Percentiles rank a stretch among this genome's conserved stretches.
These are phyloP conservation scores for Debaryomyces coudertii DNA, from an alignment of 1,139 yeast species.

Conservation along the genomic window DNA sequence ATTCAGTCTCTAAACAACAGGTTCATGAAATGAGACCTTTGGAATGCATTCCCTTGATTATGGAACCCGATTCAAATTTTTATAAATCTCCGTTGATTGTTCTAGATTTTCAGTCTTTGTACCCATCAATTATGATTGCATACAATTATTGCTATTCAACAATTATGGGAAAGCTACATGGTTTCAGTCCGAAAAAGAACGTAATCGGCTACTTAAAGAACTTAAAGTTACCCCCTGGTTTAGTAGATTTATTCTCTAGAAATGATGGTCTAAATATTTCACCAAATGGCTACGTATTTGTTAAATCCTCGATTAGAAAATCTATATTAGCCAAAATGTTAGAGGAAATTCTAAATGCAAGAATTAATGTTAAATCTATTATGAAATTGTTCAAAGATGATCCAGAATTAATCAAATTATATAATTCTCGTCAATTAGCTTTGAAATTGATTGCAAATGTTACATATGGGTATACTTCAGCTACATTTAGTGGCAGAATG, in stretches of 20 bases:
- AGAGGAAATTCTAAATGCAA: slow-evolving; percentile 74
- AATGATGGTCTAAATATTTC: slow-evolving; percentile 61
- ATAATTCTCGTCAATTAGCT: slow-evolving; percentile 82
- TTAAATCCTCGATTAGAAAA: slow-evolving; percentile 63
- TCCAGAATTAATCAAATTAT: slow-evolving; percentile 51
- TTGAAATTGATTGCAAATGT: slow-evolving; percentile 90
- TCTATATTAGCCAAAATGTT: slow-evolving; percentile 84
- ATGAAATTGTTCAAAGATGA: slow-evolving; percentile 58
- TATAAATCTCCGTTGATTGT: slow-evolving; percentile 90
- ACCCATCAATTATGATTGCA: slow-evolving; percentile 91
- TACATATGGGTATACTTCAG: slow-evolving; percentile 94
- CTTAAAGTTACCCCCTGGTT: slow-evolving; percentile 56
- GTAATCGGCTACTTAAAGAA: slow-evolving; percentile 43
- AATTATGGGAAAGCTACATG: slow-evolving; percentile 67
- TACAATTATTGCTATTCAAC: slow-evolving; percentile 93
- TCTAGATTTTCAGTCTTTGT: slow-evolving; percentile 88
- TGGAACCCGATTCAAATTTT: slow-evolving; percentile 87
- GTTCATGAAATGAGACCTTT: slow-evolving; percentile 85
- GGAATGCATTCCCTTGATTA: slow-evolving; percentile 84
- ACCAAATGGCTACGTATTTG: slow-evolving; percentile 87
- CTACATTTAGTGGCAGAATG: slow-evolving; percentile 95
- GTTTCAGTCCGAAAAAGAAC: slow-evolving; percentile 46
- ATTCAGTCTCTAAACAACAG: slow-evolving; percentile 80
- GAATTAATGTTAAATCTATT: slow-evolving; percentile 77
- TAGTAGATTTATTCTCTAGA: slow-evolving; percentile 55